These are phyloP conservation scores for Elasticomyces elasticus DNA, from an alignment of 495 filamentous ascomycete genomes.

Conservation along the genomic window DNA sequence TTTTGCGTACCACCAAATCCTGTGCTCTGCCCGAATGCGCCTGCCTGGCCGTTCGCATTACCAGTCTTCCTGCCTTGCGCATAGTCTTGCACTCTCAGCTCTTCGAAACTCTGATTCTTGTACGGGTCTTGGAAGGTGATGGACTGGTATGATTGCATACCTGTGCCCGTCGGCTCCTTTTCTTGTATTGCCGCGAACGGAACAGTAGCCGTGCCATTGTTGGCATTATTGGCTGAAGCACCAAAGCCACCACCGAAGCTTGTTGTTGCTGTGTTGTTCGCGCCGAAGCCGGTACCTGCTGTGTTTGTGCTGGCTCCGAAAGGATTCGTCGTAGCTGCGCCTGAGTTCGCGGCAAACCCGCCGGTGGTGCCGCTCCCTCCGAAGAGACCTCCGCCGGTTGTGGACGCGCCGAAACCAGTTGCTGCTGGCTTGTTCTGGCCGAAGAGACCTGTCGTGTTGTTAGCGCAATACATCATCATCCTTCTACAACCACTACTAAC, in stretches of 20 bases:
- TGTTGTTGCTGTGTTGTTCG: slow-evolving; percentile 13
- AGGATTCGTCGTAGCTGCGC: slow-evolving; percentile 10
- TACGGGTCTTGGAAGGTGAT: slow-evolving; percentile 80
- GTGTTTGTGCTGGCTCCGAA: slow-evolving; percentile 8
- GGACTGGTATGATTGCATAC: slow-evolving; percentile 70
- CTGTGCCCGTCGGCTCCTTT: slow-evolving; percentile 55
- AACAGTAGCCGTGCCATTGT: slow-evolving; percentile 59
- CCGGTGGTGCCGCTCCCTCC: slow-evolving; percentile 31
- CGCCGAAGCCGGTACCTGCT: slow-evolving; percentile 14
- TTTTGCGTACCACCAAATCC: slow-evolving; percentile 48
- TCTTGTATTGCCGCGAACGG: slow-evolving; percentile 69
- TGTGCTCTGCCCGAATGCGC: slow-evolving; percentile 65
- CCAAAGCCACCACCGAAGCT: slow-evolving; percentile 18
- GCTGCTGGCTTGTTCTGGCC: slow-evolving; percentile 32
- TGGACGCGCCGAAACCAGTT: slow-evolving; percentile 24
- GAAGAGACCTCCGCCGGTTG: slow-evolving; percentile 16
- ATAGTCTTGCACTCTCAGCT: slow-evolving; percentile 83
- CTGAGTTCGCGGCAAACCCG: slow-evolving; percentile 39
- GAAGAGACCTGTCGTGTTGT: slow-evolving; percentile 34
- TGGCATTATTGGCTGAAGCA: slow-evolving; percentile 26
- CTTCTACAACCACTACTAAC: not conserved
- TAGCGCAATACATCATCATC: no score
- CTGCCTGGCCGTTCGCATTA: slow-evolving; percentile 67
- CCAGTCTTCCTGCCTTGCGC: slow-evolving; percentile 73
- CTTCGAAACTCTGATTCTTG: slow-evolving; percentile 80